Conservation (phyloP, 73 alveolate species). For the Tetrahymena malaccensis region DNA sequence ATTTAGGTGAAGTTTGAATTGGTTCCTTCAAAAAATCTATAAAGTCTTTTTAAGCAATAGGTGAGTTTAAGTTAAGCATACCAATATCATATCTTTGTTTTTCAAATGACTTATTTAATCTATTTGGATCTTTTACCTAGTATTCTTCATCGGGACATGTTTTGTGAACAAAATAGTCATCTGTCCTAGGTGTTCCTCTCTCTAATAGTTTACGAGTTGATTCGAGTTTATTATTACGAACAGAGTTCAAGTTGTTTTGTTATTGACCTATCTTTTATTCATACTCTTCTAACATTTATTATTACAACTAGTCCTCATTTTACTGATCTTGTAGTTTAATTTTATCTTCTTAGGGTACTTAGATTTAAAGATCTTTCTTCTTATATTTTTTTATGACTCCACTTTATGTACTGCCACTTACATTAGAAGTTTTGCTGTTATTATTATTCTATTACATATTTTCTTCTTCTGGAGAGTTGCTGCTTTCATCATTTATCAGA, state of each 20-base stretch:
- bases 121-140: background rate
- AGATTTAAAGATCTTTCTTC: background rate
- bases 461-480: background rate
- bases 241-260: background rate
- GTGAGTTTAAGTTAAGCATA: background rate
- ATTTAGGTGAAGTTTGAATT: background rate
- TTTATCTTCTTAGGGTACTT: background rate
- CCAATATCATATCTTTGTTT: background rate
- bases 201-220: background rate
- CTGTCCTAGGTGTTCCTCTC: background rate
- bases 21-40: background rate
- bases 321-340: background rate
- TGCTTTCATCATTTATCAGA: background rate
- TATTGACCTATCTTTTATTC: background rate
- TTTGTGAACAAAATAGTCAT: background rate
- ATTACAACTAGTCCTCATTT: background rate
- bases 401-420: background rate
- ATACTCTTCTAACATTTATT: background rate
- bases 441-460: background rate
- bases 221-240: background rate
- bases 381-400: background rate
- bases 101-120: background rate
- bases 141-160: background rate
- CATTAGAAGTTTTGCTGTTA: background rate
- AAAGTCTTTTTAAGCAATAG: background rate